These are phyloP conservation scores for Boletus calvinii DNA, from an alignment of 1,284 basidiomycete genomes.

Conservation along the genomic window DNA sequence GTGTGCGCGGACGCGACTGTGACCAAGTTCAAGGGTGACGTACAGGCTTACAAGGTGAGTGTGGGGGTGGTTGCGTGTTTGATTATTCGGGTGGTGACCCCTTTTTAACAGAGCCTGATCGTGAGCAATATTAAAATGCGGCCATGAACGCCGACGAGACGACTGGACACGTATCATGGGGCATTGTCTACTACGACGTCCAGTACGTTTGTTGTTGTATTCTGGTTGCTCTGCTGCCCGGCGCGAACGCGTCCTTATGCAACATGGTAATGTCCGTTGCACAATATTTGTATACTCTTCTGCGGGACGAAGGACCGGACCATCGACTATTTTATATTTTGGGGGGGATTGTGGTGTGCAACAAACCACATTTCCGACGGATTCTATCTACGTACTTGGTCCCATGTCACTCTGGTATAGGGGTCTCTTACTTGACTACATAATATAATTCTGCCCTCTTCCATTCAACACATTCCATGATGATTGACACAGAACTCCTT, in stretches of 20 bases:
- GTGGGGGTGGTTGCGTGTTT: neutral
- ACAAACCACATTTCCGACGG: too few relatives aligned
- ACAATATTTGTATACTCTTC: neutral
- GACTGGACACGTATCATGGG: neutral
- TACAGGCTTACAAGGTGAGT: constrained; percentile 86
- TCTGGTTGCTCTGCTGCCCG: neutral
- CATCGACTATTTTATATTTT: too few relatives aligned
- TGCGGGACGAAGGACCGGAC: neutral
- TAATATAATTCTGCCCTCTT: too few relatives aligned
- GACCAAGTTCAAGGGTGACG: constrained; percentile 86
- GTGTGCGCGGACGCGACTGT: constrained; percentile 88
- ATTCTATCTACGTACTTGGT: too few relatives aligned
- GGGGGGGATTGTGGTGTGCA: too few relatives aligned
- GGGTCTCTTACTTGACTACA: too few relatives aligned
- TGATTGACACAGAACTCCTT: too few relatives aligned
- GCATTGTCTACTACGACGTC: neutral
- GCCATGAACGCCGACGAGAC: constrained; percentile 32
- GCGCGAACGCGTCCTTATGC: neutral
- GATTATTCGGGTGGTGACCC: constrained; percentile 3
- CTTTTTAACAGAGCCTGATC: constrained; percentile 59
- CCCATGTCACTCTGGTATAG: too few relatives aligned
- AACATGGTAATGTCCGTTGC: neutral
- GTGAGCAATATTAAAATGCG: constrained; percentile 76
- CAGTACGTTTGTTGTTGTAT: neutral
- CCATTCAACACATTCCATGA: too few relatives aligned